Conservation (phyloP, 805 yeast genomes). For the Danielozyma ontarioensis region DNA sequence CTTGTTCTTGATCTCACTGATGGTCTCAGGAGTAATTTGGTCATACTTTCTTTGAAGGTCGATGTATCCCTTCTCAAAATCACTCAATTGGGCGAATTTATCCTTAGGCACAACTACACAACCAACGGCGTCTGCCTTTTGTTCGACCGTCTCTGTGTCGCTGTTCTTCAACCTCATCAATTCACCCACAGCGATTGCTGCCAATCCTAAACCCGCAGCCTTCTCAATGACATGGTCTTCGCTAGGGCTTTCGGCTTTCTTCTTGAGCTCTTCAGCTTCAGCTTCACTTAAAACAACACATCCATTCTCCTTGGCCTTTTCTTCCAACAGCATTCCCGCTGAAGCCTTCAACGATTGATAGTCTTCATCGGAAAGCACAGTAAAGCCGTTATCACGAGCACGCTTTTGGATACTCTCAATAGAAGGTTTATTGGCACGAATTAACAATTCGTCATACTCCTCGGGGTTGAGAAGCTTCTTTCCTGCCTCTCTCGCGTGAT, state of each 20-base stretch:
- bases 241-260: conserved; percentile 7
- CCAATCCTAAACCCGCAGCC: conserved; percentile 6
- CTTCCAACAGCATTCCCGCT: no score
- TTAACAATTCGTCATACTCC: conserved; percentile 16
- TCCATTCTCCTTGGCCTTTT: conserved; percentile 16
- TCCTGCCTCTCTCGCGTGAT: conserved; percentile 10
- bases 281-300: conserved; percentile 21
- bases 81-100: conserved; percentile 4
- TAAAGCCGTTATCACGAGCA: conserved; percentile 18
- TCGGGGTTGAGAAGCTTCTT: conserved; percentile 15
- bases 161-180: conserved; percentile 10
- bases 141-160: conserved; percentile 7
- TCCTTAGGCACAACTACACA: conserved; percentile 4
- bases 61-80: no score
- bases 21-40: neutral
- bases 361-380: conserved; percentile 8
- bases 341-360: conserved; percentile 8
- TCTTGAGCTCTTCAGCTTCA: conserved; percentile 2
- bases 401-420: conserved; percentile 23
- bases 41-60: no score
- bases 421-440: conserved; percentile 16
- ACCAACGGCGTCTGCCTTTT: conserved; percentile 4
- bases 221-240: conserved; percentile 5
- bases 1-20: conserved; percentile 2
- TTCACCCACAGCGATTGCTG: conserved; percentile 7